These are phyloP conservation scores for Trichophyton rubrum DNA, from an alignment of 2,329 filamentous ascomycete species.

Conservation along the genomic window DNA sequence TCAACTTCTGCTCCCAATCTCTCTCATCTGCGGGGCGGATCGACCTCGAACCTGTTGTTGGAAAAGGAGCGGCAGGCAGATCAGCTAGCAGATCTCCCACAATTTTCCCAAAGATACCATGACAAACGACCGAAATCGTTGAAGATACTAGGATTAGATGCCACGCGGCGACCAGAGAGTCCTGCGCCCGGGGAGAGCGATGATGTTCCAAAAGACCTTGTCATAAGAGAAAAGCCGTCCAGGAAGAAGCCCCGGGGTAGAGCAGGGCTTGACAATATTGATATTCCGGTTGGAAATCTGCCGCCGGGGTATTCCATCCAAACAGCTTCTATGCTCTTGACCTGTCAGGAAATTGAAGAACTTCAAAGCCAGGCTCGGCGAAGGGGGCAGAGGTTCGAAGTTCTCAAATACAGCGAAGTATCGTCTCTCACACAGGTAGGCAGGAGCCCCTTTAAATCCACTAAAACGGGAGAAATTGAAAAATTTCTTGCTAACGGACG, in stretches of 20 bases:
- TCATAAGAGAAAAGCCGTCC: background rate
- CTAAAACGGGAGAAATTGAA: background rate
- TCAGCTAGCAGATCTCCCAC: background rate
- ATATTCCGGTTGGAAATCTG: background rate
- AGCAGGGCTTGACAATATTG: background rate
- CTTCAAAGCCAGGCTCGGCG: constrained; percentile 17
- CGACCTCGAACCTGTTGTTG: background rate
- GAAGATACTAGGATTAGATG: background rate
- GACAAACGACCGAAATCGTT: background rate
- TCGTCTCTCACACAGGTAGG: constrained; percentile 19
- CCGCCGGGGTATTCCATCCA: background rate
- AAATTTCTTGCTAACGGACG: background rate
- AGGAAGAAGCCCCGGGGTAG: background rate
- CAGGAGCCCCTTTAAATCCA: background rate
- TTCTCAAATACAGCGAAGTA: constrained; percentile 18
- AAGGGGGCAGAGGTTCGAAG: constrained; percentile 18
- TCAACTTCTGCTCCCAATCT: background rate
- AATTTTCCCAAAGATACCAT: background rate
- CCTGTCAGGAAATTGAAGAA: constrained; percentile 15
- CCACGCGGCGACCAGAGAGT: background rate
- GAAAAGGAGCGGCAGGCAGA: background rate
- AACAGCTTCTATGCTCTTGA: constrained; percentile 7
- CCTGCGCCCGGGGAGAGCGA: background rate
- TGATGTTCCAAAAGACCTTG: background rate
- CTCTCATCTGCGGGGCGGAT: background rate